A percentile compares a stretch with the other conserved stretches of the same genome.
phyloP scores from a whole-genome alignment of 1,139 yeast species.

The Magnusiomyces sp. region DNA sequence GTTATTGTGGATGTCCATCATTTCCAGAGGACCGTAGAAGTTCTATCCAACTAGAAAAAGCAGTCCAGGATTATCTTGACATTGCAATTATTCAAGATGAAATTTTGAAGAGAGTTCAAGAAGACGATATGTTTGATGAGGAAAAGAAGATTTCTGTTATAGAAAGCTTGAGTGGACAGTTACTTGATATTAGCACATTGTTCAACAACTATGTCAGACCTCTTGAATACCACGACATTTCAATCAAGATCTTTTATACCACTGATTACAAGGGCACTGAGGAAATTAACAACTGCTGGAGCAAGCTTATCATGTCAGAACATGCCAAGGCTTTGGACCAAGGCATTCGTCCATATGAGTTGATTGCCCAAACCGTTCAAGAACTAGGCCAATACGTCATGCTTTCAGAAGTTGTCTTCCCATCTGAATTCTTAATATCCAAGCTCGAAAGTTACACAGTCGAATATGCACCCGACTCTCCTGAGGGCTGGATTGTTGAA shows the following conservation, averaged over 20 bases:
- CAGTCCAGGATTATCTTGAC: slow-evolving; percentile 73
- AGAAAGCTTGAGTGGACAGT: slow-evolving; percentile 39
- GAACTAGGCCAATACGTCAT: slow-evolving; percentile 42
- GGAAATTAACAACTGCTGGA: slow-evolving; percentile 34
- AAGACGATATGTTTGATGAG: slow-evolving; percentile 50
- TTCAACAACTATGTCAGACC: slow-evolving; percentile 86
- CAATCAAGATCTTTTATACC: slow-evolving; percentile 67
- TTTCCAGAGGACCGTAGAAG: slow-evolving; percentile 66
- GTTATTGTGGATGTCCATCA: slow-evolving; percentile 80
- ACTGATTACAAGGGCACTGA: slow-evolving; percentile 49
- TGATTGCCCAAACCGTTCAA: slow-evolving; percentile 35
- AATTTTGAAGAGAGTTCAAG: slow-evolving; percentile 47
- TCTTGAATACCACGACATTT: slow-evolving; percentile 75
- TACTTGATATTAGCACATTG: slow-evolving; percentile 65
- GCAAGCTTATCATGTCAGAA: slow-evolving; percentile 25
- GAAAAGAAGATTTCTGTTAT: slow-evolving; percentile 42
- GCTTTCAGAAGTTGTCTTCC: slow-evolving; percentile 69
- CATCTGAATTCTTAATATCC: slow-evolving; percentile 63
- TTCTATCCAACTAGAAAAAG: slow-evolving; percentile 59
- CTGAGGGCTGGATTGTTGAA: slow-evolving; percentile 51
- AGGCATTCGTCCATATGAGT: slow-evolving; percentile 26
- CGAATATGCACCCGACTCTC: slow-evolving; percentile 34
- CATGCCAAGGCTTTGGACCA: slow-evolving; percentile 25
- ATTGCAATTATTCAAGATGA: slow-evolving; percentile 89
- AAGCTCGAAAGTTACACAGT: slow-evolving; percentile 37